A percentile compares a stretch with the other conserved stretches of the same genome.
Conservation (phyloP, 2,329 filamentous ascomycete species). For the Fusarium concolor region DNA sequence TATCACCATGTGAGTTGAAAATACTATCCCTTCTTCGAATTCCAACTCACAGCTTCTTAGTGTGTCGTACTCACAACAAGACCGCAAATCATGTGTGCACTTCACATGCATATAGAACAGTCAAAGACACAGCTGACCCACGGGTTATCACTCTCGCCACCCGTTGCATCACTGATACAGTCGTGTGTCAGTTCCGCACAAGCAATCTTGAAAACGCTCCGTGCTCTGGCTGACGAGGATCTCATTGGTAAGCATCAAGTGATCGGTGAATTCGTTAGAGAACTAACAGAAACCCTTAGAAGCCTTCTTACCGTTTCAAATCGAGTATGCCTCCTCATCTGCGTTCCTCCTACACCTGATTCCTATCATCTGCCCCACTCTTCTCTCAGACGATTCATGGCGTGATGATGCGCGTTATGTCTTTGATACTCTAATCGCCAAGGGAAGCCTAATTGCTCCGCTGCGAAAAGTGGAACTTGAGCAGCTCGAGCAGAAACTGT, state of each 20-base stretch:
- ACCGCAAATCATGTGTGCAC: slow-evolving; percentile 49
- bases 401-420: slow-evolving; percentile 52
- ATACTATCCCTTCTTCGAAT: fast-evolving
- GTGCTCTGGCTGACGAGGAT: slow-evolving; percentile 47
- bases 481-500: slow-evolving; percentile 53
- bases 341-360: slow-evolving; percentile 55
- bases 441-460: slow-evolving; percentile 54
- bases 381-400: slow-evolving; percentile 52
- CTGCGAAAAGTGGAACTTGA: slow-evolving; percentile 52
- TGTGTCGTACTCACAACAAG: slow-evolving; percentile 48
- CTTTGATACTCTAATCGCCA: slow-evolving; percentile 53
- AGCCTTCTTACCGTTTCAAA: slow-evolving; percentile 55
- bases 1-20: slow-evolving; percentile 41
- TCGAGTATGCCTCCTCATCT: slow-evolving; percentile 57
- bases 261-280: fast-evolving
- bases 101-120: slow-evolving; percentile 49
- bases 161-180: slow-evolving; percentile 46
- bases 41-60: slow-evolving; percentile 4
- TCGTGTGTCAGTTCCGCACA: slow-evolving; percentile 48
- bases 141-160: slow-evolving; percentile 37
- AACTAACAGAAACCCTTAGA: slow-evolving; percentile 7
- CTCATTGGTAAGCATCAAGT: slow-evolving; percentile 38
- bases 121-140: slow-evolving; percentile 35
- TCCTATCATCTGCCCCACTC: slow-evolving; percentile 48
- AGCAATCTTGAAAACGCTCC: slow-evolving; percentile 43